phyloP scores from a whole-genome alignment of 1,284 basidiomycete genomes.

The Phlebopus sp. region DNA sequence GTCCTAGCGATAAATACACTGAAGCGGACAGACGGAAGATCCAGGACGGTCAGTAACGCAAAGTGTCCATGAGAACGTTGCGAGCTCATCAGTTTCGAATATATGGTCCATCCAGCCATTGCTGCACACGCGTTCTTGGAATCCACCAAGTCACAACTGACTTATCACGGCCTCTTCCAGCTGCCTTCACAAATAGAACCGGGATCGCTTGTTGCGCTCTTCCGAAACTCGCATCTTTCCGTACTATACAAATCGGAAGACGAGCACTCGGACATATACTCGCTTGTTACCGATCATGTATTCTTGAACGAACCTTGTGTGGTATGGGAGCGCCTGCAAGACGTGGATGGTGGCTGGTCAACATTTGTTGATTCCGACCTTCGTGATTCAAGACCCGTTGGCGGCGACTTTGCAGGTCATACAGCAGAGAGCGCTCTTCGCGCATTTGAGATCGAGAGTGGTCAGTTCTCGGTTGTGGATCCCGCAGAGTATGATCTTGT shows the following conservation, averaged over 20 bases:
- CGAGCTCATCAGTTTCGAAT: neutral
- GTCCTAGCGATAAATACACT: constrained; percentile 35
- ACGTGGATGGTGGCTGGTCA: constrained; percentile 76
- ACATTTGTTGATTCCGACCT: constrained; percentile 77
- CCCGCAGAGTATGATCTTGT: constrained; percentile 48
- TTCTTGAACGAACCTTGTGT: constrained; percentile 76
- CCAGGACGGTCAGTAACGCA: constrained; percentile 53
- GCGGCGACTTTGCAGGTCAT: constrained; percentile 77
- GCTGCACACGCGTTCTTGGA: constrained; percentile 70
- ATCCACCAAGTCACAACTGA: constrained; percentile 75
- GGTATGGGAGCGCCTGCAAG: constrained; percentile 87
- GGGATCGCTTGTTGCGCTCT: constrained; percentile 70
- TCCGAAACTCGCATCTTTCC: constrained; percentile 86
- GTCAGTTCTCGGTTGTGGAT: constrained; percentile 40
- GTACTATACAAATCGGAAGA: constrained; percentile 69
- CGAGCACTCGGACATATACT: constrained; percentile 50
- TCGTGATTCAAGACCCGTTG: constrained; percentile 58
- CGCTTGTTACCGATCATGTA: constrained; percentile 79
- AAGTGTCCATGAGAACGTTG: neutral
- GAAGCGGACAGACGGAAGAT: constrained; percentile 57
- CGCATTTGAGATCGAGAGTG: constrained; percentile 40
- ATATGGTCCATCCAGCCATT: constrained; percentile 48
- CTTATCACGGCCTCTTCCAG: constrained; percentile 78
- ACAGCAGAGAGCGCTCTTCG: constrained; percentile 59
- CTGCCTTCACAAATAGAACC: constrained; percentile 56